These are phyloP conservation scores for Phytophthora macrochlamydospora DNA, from an alignment of 352 stramenopile genomes.

Conservation along the genomic window DNA sequence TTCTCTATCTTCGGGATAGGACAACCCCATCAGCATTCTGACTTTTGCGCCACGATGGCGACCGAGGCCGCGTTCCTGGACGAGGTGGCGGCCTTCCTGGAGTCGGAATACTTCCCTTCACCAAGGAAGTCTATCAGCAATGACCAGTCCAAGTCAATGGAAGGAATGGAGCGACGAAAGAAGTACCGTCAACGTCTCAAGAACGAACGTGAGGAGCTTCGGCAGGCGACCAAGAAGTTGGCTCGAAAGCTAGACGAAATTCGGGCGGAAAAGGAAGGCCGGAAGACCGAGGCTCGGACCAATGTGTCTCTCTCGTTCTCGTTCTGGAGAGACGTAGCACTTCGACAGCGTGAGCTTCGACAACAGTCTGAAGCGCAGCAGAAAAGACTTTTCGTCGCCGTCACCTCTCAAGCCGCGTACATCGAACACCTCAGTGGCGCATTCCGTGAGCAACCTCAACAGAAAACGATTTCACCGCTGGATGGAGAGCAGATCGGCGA, in stretches of 20 bases:
- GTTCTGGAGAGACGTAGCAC: slow-evolving; percentile 10
- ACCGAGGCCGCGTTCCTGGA: too few species aligned
- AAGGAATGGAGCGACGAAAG: slow-evolving; percentile 6
- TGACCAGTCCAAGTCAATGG: not conserved
- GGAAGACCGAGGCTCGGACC: not conserved
- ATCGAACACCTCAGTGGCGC: slow-evolving; percentile 3
- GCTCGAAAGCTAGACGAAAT: not conserved
- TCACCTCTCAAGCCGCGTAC: slow-evolving; percentile 9
- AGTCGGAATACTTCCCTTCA: not conserved
- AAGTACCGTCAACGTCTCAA: slow-evolving; percentile 16
- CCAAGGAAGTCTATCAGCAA: not conserved
- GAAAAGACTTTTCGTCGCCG: slow-evolving; percentile 1
- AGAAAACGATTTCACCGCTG: not conserved
- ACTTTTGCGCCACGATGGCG: too few species aligned
- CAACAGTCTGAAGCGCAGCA: slow-evolving; percentile 12
- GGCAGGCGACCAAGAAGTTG: slow-evolving; percentile 6
- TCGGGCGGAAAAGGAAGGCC: not conserved
- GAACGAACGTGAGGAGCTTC: slow-evolving; percentile 16
- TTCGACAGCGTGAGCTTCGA: slow-evolving; percentile 3
- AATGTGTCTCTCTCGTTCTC: slow-evolving; percentile 1
- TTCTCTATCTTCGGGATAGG: too few species aligned
- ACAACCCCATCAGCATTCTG: too few species aligned
- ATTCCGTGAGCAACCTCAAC: not conserved
- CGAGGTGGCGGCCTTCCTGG: slow-evolving; percentile 7
- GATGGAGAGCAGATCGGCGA: not conserved